Conservation (phyloP, 2,329 filamentous ascomycete species). For the Lachnellula arida region DNA sequence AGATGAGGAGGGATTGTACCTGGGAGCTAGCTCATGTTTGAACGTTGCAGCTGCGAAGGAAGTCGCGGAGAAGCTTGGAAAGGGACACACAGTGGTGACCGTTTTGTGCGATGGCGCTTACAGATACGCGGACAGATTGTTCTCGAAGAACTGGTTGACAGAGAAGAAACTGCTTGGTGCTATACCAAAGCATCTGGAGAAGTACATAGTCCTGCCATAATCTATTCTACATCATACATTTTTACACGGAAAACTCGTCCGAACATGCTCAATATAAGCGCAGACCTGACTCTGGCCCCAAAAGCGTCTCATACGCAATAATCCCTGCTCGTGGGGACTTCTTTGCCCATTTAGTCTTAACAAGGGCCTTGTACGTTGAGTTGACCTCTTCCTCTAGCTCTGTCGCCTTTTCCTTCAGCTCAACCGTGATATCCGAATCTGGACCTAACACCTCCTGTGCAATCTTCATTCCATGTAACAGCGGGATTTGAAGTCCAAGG, state of each 20-base stretch:
- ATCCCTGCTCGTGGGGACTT: background rate
- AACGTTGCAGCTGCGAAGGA: constrained; percentile 96
- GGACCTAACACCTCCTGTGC: constrained; percentile 32
- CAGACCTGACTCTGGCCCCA: background rate
- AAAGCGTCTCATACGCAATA: background rate
- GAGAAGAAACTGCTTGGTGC: constrained; percentile 77
- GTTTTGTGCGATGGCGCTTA: constrained; percentile 97
- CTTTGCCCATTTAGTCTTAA: background rate
- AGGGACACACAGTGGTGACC: constrained; percentile 87
- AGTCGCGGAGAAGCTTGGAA: constrained; percentile 84
- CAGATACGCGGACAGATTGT: constrained; percentile 88
- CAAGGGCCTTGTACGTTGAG: background rate
- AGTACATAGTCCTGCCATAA: constrained; percentile 89
- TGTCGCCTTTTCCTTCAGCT: constrained; percentile 11
- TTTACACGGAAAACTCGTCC: background rate
- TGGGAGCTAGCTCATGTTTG: constrained; percentile 87
- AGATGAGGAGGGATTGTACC: constrained; percentile 91
- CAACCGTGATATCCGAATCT: constrained; percentile 7
- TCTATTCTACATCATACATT: constrained; percentile 21
- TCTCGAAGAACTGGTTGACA: constrained; percentile 85
- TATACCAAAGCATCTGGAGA: constrained; percentile 79
- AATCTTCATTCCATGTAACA: constrained; percentile 38
- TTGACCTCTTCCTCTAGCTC: constrained; percentile 6
- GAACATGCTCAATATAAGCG: background rate
- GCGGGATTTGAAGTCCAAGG: constrained; percentile 33